Percentiles rank a stretch among this genome's conserved stretches.
phyloP scores from a whole-genome alignment of 2,329 filamentous ascomycete species.

The Microsporum ferrugineum region DNA sequence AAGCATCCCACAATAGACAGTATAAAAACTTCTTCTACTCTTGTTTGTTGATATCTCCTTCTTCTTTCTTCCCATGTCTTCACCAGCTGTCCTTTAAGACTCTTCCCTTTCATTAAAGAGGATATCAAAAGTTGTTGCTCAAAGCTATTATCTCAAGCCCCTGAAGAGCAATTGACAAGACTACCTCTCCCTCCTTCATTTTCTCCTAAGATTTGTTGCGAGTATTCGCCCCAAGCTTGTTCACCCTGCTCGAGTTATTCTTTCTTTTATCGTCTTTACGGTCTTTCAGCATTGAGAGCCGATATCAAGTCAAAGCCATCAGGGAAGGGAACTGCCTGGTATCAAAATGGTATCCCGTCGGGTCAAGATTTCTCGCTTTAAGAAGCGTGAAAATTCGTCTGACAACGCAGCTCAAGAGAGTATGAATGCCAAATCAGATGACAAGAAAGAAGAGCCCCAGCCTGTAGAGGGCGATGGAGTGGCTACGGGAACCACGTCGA shows the following conservation, averaged over 20 bases:
- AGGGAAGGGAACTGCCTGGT: neutral
- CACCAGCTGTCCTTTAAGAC: neutral
- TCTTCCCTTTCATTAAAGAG: neutral
- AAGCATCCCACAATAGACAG: slow-evolving; percentile 1
- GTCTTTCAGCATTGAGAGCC: neutral
- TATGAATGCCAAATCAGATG: neutral
- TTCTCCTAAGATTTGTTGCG: neutral
- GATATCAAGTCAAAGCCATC: neutral
- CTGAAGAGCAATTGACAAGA: neutral
- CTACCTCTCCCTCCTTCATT: neutral
- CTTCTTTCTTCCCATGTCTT: neutral
- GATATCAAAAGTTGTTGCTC: neutral
- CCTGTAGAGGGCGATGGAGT: neutral
- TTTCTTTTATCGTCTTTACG: neutral
- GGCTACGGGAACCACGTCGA: neutral
- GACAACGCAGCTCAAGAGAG: neutral
- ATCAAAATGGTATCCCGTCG: neutral
- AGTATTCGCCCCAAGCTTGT: neutral
- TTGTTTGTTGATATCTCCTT: neutral
- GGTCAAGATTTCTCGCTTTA: neutral
- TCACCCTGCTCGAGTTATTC: neutral
- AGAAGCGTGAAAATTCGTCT: neutral
- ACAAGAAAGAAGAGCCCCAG: neutral
- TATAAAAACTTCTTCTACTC: neutral
- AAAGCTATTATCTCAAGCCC: neutral